A percentile compares a stretch with the other conserved stretches of the same genome.
phyloP scores from a whole-genome alignment of 139 green algal species.

The Astrephomene gubernaculifera region DNA sequence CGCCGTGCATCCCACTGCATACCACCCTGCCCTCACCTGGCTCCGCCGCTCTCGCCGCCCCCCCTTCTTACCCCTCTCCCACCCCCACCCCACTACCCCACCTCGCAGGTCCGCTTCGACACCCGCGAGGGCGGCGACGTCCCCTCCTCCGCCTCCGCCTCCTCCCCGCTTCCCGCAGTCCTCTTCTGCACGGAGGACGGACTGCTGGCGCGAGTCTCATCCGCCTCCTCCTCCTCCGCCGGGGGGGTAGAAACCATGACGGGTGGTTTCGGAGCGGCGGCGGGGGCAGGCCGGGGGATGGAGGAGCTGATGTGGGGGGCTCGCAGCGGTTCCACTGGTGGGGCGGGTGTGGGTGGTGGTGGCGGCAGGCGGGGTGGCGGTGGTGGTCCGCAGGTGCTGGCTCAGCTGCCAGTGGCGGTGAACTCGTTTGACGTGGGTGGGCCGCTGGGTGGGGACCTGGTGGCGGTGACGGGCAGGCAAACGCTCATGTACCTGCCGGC shows the following conservation, averaged over 20 bases:
- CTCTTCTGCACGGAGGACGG: conserved; percentile 65
- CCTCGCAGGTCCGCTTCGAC: conserved; percentile 48
- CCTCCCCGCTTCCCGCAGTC: conserved; percentile 40
- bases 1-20: not conserved
- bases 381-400: conserved; percentile 14
- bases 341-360: not conserved
- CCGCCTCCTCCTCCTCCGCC: not conserved
- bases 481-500: conserved; percentile 53
- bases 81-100: not conserved
- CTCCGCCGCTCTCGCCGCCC: not conserved
- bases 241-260: not conserved
- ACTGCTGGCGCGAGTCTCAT: conserved; percentile 29
- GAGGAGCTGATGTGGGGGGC: not conserved
- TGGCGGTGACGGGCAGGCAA: conserved; percentile 54
- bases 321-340: too few relatives aligned
- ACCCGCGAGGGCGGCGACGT: conserved; percentile 15
- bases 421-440: conserved; percentile 62
- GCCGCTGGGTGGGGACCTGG: conserved; percentile 46
- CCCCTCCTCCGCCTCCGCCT: not conserved
- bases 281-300: not conserved
- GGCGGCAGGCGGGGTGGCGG: not conserved
- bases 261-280: not conserved
- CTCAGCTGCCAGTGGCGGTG: conserved; percentile 41
- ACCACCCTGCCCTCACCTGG: too few relatives aligned
- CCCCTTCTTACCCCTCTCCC: not conserved